Evolutionary conservation across 805 yeast genomes (phyloP).

Genomic region (Jamesozyma gamospora): DNA sequence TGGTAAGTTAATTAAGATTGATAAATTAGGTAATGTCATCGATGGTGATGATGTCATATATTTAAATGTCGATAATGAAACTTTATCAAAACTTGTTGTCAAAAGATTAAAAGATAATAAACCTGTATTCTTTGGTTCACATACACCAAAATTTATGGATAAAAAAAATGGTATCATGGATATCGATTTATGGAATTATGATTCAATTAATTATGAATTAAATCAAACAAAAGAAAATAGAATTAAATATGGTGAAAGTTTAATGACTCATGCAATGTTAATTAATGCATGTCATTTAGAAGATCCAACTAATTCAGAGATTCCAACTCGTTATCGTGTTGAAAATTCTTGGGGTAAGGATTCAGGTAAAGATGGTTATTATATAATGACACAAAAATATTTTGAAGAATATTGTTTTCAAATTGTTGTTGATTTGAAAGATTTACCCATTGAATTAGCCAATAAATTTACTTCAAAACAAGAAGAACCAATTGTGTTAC

Average conservation of each 20-base stretch:
- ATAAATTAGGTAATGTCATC: slow-evolving; percentile 61
- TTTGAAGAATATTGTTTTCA: slow-evolving; percentile 69
- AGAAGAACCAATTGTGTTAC: slow-evolving; percentile 46
- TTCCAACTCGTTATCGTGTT: slow-evolving; percentile 60
- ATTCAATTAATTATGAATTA: slow-evolving; percentile 44
- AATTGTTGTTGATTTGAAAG: slow-evolving; percentile 49
- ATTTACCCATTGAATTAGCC: slow-evolving; percentile 35
- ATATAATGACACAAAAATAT: slow-evolving; percentile 63
- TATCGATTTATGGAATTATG: slow-evolving; percentile 55
- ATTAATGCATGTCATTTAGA: slow-evolving; percentile 75
- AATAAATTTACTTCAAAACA: slow-evolving; percentile 30
- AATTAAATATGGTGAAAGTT: slow-evolving; percentile 56
- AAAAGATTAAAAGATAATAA: slow-evolving; percentile 60
- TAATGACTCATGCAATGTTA: slow-evolving; percentile 88
- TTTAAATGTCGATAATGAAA: slow-evolving; percentile 53
- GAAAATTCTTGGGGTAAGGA: slow-evolving; percentile 74
- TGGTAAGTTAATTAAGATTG: slow-evolving; percentile 56
- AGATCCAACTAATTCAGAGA: slow-evolving; percentile 32
- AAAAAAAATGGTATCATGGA: slow-evolving; percentile 63
- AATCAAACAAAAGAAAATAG: slow-evolving; percentile 55
- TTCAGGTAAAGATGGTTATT: slow-evolving; percentile 57
- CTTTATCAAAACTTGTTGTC: slow-evolving; percentile 51
- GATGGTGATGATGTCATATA: slow-evolving; percentile 65
- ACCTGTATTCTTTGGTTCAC: slow-evolving; percentile 82
- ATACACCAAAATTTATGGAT: slow-evolving; percentile 72